Evolutionary conservation across 2,329 filamentous ascomycete species (phyloP).

Genomic region (Ramularia collo-cygni): DNA sequence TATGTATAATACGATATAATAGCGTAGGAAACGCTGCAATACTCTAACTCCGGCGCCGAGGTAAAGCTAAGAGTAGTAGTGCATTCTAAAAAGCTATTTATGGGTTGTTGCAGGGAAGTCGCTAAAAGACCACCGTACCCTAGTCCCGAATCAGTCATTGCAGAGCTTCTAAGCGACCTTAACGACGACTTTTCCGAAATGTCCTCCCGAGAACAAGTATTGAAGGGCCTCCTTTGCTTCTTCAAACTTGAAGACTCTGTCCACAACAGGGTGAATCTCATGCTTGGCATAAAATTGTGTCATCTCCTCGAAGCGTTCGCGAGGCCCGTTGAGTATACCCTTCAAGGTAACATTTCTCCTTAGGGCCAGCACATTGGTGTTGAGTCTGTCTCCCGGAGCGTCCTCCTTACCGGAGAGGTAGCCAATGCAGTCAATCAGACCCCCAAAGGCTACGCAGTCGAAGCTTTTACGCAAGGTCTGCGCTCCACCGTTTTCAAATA

Average conservation of each 20-base stretch:
- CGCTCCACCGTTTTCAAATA: conserved; percentile 47
- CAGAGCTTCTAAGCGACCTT: conserved; percentile 26
- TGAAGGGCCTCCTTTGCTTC: conserved; percentile 30
- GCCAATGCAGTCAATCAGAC: conserved; percentile 36
- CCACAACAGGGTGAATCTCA: conserved; percentile 36
- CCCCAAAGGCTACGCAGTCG: conserved; percentile 37
- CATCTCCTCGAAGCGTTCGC: conserved; percentile 49
- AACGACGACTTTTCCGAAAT: conserved; percentile 34
- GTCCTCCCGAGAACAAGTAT: conserved; percentile 30
- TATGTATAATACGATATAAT: too few species aligned
- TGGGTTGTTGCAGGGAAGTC: too few species aligned
- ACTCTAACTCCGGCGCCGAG: too few species aligned
- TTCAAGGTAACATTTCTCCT: conserved; percentile 48
- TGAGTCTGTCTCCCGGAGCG: conserved; percentile 46
- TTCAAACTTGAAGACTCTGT: conserved; percentile 35
- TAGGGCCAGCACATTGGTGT: conserved; percentile 53
- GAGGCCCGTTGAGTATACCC: conserved; percentile 51
- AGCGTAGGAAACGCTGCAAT: too few species aligned
- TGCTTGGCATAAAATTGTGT: conserved; percentile 36
- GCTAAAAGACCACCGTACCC: too few species aligned
- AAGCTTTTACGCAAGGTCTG: conserved; percentile 42
- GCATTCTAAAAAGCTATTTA: too few species aligned
- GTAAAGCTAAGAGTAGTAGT: too few species aligned
- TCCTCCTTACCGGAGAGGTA: conserved; percentile 50
- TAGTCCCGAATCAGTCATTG: too few species aligned